A percentile compares a stretch with the other conserved stretches of the same genome.
Conservation (phyloP, 2,329 filamentous ascomycete genomes). For the Botrytis squamosa region DNA sequence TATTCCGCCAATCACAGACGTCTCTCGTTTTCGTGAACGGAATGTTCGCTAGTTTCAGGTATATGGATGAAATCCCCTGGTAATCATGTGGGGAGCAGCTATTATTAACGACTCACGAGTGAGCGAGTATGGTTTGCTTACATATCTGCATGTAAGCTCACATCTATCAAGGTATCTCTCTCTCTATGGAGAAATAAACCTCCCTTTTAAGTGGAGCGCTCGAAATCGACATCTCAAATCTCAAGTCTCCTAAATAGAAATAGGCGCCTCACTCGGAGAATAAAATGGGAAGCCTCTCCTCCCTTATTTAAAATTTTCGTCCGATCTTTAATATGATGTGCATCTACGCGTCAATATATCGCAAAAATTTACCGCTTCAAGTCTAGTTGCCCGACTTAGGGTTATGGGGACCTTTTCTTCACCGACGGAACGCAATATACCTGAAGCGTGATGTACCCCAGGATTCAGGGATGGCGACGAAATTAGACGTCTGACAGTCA, state of each 20-base stretch:
- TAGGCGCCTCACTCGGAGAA: slow-evolving; percentile 9
- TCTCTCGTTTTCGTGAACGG: background rate
- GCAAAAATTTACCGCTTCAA: background rate
- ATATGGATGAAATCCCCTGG: background rate
- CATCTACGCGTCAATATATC: background rate
- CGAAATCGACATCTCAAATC: slow-evolving; percentile 1
- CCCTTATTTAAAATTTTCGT: background rate
- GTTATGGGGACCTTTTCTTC: background rate
- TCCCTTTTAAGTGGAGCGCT: background rate
- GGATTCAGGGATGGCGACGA: background rate
- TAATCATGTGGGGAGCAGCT: background rate
- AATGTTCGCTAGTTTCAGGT: background rate
- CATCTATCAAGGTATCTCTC: background rate
- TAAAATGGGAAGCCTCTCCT: background rate
- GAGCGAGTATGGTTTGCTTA: background rate
- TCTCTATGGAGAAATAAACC: background rate
- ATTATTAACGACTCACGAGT: background rate
- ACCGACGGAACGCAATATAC: background rate
- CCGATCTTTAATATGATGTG: background rate
- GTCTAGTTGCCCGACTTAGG: background rate
- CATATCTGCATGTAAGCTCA: background rate
- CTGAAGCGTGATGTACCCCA: slow-evolving; percentile 1
- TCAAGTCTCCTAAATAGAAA: background rate
- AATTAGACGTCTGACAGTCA: background rate
- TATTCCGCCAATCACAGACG: background rate